Evolutionary conservation across 768 basidiomycete genomes (phyloP), one percentile per base, ranked within the genome.

Genomic region (Auricularia heimuer): DNA sequence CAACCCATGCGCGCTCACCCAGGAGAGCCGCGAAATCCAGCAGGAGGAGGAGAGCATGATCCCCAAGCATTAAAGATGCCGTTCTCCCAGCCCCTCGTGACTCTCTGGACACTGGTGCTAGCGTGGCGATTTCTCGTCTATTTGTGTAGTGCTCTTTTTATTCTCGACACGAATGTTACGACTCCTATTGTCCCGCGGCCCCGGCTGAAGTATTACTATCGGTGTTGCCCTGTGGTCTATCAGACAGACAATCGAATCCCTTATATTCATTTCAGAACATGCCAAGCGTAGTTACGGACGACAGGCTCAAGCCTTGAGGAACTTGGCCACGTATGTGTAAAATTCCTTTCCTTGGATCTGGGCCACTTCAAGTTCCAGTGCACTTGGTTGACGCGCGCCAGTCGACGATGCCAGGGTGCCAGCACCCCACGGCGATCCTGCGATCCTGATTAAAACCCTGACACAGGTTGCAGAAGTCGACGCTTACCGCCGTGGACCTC

Each of bases 401-500:
- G 77, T 74, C 2, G 70, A 39, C 1, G 74, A 79, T 34, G 85
- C 80, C 66, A 81, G 80, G 8, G 86, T 86, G 21, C 87, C 88
- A 34, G 90, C 87, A 51, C 90, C 90, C 83, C 85, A 92, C 24
- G 90, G 83, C 16, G 87, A 87, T 14, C 88, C 88, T 86, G 12
- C 44, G 33, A 62, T 60, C n/a, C 42, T 65, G 7, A 42, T 42
- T 14, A 42, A 14, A 14, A 56, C 37, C 51, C 62, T 0, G 0
- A 47, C 18, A 33, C 56, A 29, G 12, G 66, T 21, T 16, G 29
- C 12, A 54, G 45, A 34, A 62, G 62, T 65, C 34, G 21, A 47
- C 39, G 76, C 83, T 54, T 68, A 85, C 86, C 87, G 65, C 87
- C 87, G 63, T 81, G 84, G 33, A 79, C 80, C 71, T 85, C 83